phyloP scores from a whole-genome alignment of 1,284 basidiomycete species.

The Mycena citricolor region DNA sequence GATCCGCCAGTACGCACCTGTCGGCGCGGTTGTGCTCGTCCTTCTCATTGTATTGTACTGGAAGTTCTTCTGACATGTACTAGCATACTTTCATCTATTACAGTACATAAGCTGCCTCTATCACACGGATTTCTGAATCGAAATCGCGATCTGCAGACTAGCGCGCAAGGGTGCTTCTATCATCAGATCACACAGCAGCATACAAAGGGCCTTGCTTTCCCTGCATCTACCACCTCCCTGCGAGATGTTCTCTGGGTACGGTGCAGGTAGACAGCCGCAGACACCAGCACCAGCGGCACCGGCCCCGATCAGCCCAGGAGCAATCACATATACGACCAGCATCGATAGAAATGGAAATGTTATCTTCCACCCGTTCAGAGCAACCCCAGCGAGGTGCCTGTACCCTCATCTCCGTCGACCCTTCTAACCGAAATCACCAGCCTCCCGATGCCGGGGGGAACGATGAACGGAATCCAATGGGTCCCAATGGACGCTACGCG shows the following conservation, averaged over 20 bases:
- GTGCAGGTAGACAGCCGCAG: too few species aligned
- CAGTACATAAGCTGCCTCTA: conserved; percentile 9
- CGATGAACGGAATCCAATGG: conserved; percentile 75
- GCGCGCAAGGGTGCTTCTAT: too few species aligned
- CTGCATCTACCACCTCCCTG: not conserved
- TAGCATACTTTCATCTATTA: conserved; percentile 20
- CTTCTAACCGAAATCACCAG: conserved; percentile 41
- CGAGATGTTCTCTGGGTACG: conserved; percentile 2
- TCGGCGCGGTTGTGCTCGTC: conserved; percentile 79
- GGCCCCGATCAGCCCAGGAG: conserved; percentile 45
- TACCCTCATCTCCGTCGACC: too few species aligned
- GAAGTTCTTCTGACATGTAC: conserved; percentile 66
- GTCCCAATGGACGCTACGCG: conserved; percentile 66
- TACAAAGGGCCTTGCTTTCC: not conserved
- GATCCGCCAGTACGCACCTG: conserved; percentile 93
- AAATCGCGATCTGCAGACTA: too few species aligned
- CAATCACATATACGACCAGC: conserved; percentile 67
- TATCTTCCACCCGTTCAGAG: conserved; percentile 70
- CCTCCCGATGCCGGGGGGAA: conserved; percentile 66
- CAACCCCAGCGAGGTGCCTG: too few species aligned
- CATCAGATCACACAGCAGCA: conserved; percentile 3
- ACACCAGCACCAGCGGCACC: conserved; percentile 20
- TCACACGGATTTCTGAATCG: too few species aligned
- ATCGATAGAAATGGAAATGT: conserved; percentile 55
- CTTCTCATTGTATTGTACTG: conserved; percentile 89